phyloP scores from a whole-genome alignment of 139 green algal genomes.

The Coccomyxa sp. region DNA sequence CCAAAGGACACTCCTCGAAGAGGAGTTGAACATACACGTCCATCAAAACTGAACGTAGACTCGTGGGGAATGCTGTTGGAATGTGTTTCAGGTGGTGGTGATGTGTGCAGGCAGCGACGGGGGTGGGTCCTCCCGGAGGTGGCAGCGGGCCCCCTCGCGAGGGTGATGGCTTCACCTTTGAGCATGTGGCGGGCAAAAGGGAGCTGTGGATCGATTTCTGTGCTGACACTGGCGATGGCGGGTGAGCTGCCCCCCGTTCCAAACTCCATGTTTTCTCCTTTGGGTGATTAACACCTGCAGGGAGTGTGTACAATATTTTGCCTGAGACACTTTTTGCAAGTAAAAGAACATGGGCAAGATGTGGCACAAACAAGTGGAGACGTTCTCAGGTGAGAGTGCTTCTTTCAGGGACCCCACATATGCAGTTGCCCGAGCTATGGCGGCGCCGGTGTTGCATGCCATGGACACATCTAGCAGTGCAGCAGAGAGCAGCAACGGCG shows the following conservation, averaged over 20 bases:
- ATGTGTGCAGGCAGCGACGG: background rate
- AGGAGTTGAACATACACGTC: background rate
- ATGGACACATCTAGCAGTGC: background rate
- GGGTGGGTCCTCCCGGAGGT: background rate
- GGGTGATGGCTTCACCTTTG: conserved; percentile 84
- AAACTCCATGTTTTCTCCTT: background rate
- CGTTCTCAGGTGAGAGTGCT: background rate
- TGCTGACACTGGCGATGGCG: conserved; percentile 82
- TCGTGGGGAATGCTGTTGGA: conserved; percentile 65
- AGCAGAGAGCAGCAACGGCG: background rate
- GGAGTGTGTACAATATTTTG: no score
- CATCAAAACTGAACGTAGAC: background rate
- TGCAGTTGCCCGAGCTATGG: conserved; percentile 67
- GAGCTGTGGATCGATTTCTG: conserved; percentile 88
- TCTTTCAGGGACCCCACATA: conserved; percentile 67
- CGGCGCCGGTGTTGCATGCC: conserved; percentile 44
- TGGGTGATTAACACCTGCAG: background rate
- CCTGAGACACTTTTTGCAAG: no score
- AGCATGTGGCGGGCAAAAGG: conserved; percentile 57
- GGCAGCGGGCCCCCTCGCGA: conserved; percentile 15
- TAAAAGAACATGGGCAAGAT: background rate
- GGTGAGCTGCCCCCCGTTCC: conserved; percentile 12
- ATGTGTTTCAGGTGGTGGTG: conserved; percentile 45
- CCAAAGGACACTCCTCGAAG: background rate
- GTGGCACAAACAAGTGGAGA: no score